These are phyloP conservation scores for Themeda triandra DNA, from an alignment of 176 grass and related monocot genomes.

Conservation along the genomic window DNA sequence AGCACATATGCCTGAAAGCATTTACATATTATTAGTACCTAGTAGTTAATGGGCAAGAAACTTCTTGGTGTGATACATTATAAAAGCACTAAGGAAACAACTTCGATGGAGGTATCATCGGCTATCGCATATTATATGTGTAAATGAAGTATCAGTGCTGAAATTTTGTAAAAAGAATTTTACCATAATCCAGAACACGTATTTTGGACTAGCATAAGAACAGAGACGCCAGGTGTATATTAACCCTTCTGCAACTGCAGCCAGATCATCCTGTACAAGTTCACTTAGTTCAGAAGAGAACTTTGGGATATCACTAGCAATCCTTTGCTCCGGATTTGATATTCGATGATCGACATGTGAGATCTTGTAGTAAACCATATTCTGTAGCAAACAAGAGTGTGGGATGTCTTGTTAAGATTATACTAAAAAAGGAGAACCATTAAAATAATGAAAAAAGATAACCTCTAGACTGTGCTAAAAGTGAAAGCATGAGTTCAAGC, in stretches of 20 bases:
- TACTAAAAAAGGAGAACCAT: neutral
- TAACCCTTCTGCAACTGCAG: conserved; percentile 87
- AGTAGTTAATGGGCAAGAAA: neutral
- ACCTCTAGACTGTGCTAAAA: neutral
- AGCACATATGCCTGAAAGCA: conserved; percentile 71
- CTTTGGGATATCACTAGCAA: conserved; percentile 95
- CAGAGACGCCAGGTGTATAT: conserved; percentile 97
- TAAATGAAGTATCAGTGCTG: conserved; percentile 9
- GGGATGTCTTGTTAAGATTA: conserved; percentile 18
- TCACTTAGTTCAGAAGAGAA: conserved; percentile 97
- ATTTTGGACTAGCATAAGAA: conserved; percentile 99
- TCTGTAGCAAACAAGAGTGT: conserved; percentile 50
- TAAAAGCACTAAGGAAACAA: neutral
- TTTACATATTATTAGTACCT: conserved; percentile 16
- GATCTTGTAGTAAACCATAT: conserved; percentile 99
- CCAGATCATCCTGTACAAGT: conserved; percentile 93
- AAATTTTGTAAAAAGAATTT: conserved; percentile 11
- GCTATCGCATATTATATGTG: neutral
- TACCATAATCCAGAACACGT: conserved; percentile 98
- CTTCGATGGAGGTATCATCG: neutral
- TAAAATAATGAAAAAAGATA: conserved; percentile 16
- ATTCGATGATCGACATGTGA: conserved; percentile 91
- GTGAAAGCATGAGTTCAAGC: conserved; percentile 18
- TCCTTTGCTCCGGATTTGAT: conserved; percentile 88
- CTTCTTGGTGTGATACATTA: neutral